Evolutionary conservation across 768 basidiomycete species (phyloP).

Genomic region (Cystobasidium tubakii): DNA sequence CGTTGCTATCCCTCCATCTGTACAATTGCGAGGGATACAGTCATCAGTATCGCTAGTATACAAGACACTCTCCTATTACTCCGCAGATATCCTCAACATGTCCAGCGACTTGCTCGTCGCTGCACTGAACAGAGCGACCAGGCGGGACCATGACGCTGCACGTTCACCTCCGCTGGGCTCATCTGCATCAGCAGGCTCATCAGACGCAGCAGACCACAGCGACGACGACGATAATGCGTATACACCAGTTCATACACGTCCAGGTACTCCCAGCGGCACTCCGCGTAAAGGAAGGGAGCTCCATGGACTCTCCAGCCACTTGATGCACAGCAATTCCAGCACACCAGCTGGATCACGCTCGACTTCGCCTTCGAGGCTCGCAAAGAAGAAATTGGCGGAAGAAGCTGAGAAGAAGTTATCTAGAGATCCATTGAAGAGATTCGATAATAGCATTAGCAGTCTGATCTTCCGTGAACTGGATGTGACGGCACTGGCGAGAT

Average conservation of each 20-base stretch:
- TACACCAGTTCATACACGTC: slow-evolving; percentile 31
- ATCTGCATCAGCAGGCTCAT: not conserved
- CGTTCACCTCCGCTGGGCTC: slow-evolving; percentile 12
- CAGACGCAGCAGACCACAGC: not conserved
- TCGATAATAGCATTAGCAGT: slow-evolving; percentile 43
- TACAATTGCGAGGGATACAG: too few species aligned
- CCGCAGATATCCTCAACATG: too few species aligned
- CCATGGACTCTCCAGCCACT: not conserved
- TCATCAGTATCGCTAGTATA: too few species aligned
- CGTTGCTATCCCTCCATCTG: too few species aligned
- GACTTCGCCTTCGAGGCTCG: slow-evolving; percentile 37
- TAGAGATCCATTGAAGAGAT: slow-evolving; percentile 43
- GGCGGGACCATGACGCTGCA: not conserved
- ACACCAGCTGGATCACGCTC: slow-evolving; percentile 39
- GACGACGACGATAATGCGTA: slow-evolving; percentile 25
- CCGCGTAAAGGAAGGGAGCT: not conserved
- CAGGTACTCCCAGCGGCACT: slow-evolving; percentile 16
- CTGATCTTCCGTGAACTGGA: slow-evolving; percentile 42
- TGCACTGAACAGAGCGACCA: not conserved
- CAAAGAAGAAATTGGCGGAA: slow-evolving; percentile 40
- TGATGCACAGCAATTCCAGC: not conserved
- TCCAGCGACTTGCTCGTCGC: slow-evolving; percentile 15
- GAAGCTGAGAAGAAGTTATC: slow-evolving; percentile 39
- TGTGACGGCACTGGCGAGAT: slow-evolving; percentile 36
- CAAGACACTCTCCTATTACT: too few species aligned